Conservation (phyloP, 768 basidiomycete genomes). For the Tulasnella sp. region DNA sequence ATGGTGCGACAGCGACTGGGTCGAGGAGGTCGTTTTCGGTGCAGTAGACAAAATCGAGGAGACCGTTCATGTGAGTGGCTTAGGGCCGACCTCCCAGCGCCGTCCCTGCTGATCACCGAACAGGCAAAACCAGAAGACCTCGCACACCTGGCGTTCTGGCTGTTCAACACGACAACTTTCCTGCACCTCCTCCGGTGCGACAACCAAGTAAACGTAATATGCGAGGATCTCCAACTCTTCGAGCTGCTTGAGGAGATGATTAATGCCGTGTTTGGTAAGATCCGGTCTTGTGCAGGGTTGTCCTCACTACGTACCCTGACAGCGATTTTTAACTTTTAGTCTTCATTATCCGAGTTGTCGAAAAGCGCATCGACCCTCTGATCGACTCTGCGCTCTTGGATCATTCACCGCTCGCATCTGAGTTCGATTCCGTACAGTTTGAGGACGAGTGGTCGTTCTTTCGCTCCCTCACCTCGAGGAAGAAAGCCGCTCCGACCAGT, state of each 20-base stretch:
- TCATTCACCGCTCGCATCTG: conserved; percentile 61
- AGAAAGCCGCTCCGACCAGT: neutral
- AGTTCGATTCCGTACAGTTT: conserved; percentile 76
- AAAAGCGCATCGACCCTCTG: conserved; percentile 75
- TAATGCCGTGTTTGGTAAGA: conserved; percentile 82
- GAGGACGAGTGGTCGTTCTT: conserved; percentile 95
- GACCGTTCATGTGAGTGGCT: conserved; percentile 67
- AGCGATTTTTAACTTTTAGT: conserved; percentile 37
- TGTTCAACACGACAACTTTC: conserved; percentile 84
- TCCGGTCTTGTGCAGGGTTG: conserved; percentile 14
- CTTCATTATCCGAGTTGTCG: conserved; percentile 87
- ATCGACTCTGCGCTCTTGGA: conserved; percentile 78
- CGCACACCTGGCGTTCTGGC: conserved; percentile 82
- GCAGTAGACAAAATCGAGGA: conserved; percentile 90
- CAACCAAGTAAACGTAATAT: conserved; percentile 61
- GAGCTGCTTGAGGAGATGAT: conserved; percentile 83
- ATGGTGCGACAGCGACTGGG: conserved; percentile 81
- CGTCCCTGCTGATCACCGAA: neutral
- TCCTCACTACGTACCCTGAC: neutral
- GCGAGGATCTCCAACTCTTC: conserved; percentile 75
- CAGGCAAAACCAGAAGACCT: conserved; percentile 79
- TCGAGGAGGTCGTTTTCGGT: conserved; percentile 84
- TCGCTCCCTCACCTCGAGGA: conserved; percentile 43
- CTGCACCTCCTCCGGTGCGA: conserved; percentile 86
- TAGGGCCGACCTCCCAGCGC: neutral